phyloP scores from a whole-genome alignment of 2,329 filamentous ascomycete species.

The Boeremia exigua region DNA sequence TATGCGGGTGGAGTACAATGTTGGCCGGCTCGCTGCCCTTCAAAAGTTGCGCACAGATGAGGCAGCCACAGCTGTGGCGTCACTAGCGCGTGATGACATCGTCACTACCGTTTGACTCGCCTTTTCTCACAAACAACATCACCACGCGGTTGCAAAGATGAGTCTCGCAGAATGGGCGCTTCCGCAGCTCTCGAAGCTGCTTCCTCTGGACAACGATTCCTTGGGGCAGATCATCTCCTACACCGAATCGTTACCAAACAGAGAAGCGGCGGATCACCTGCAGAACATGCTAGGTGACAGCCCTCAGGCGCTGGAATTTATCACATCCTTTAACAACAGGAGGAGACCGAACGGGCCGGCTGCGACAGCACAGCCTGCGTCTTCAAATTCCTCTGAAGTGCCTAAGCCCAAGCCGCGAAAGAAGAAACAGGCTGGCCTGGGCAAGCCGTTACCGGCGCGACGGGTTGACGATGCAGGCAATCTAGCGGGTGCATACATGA shows the following conservation, averaged over 20 bases:
- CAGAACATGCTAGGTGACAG: constrained; percentile 88
- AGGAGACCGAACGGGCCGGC: constrained; percentile 49
- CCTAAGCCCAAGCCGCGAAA: constrained; percentile 45
- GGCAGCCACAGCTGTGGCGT: constrained; percentile 14
- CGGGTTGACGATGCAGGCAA: constrained; percentile 67
- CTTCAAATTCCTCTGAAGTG: constrained; percentile 36
- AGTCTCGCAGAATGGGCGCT: constrained; percentile 63
- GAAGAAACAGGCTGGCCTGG: constrained; percentile 51
- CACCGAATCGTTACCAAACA: constrained; percentile 74
- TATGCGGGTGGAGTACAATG: constrained; percentile 25
- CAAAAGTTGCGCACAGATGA: constrained; percentile 14
- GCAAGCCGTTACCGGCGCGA: constrained; percentile 51
- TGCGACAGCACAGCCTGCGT: constrained; percentile 19
- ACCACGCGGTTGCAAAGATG: constrained; percentile 31
- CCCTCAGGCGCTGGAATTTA: constrained; percentile 74
- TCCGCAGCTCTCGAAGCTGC: constrained; percentile 76
- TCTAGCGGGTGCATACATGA: constrained; percentile 74
- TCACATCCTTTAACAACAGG: constrained; percentile 75
- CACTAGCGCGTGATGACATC: constrained; percentile 18
- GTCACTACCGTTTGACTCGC: constrained; percentile 18
- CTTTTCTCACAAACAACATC: constrained; percentile 12
- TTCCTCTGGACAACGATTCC: constrained; percentile 85
- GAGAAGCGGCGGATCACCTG: constrained; percentile 82
- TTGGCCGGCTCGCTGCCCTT: constrained; percentile 16
- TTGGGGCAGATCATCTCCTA: constrained; percentile 86